Conservation (phyloP, 2,329 filamentous ascomycete genomes). For the Truncatella angustata region DNA sequence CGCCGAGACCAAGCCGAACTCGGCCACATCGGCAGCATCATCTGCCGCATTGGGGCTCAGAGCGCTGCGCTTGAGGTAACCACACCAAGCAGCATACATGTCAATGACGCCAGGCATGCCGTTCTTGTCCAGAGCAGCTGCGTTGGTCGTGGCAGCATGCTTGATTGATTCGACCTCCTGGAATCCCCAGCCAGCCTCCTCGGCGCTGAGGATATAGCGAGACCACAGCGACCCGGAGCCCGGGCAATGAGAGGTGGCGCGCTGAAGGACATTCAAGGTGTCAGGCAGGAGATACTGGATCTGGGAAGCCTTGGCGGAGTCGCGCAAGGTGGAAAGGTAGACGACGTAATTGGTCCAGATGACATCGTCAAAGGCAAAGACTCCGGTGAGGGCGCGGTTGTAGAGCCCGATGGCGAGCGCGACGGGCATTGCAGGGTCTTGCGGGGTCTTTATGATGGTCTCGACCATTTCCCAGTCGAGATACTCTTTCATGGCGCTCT, state of each 20-base stretch:
- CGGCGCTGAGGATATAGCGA: slow-evolving; percentile 80
- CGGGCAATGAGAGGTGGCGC: slow-evolving; percentile 86
- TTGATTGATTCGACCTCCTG: slow-evolving; percentile 85
- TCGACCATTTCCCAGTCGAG: slow-evolving; percentile 79
- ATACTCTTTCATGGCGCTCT: slow-evolving; percentile 61
- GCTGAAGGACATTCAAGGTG: slow-evolving; percentile 70
- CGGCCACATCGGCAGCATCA: slow-evolving; percentile 84
- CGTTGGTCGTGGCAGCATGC: slow-evolving; percentile 77
- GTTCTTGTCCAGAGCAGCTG: slow-evolving; percentile 77
- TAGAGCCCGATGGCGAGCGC: slow-evolving; percentile 66
- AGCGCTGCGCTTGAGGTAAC: slow-evolving; percentile 82
- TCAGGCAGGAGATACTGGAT: slow-evolving; percentile 38
- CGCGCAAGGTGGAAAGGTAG: slow-evolving; percentile 60
- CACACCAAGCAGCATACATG: slow-evolving; percentile 92
- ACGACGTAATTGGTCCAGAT: slow-evolving; percentile 84
- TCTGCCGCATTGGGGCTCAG: slow-evolving; percentile 72
- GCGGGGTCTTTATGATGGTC: slow-evolving; percentile 47
- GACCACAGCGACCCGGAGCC: slow-evolving; percentile 93
- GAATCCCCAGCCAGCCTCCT: slow-evolving; percentile 74
- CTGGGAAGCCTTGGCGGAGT: slow-evolving; percentile 36
- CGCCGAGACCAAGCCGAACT: slow-evolving; percentile 82
- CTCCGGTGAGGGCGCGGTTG: slow-evolving; percentile 68
- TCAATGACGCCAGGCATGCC: slow-evolving; percentile 87
- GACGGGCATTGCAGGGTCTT: slow-evolving; percentile 41
- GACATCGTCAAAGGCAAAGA: slow-evolving; percentile 70